Evolutionary conservation across 1,139 yeast genomes (phyloP), one percentile per base, ranked within the genome.

Genomic region (Yamadazyma trypodendri): DNA sequence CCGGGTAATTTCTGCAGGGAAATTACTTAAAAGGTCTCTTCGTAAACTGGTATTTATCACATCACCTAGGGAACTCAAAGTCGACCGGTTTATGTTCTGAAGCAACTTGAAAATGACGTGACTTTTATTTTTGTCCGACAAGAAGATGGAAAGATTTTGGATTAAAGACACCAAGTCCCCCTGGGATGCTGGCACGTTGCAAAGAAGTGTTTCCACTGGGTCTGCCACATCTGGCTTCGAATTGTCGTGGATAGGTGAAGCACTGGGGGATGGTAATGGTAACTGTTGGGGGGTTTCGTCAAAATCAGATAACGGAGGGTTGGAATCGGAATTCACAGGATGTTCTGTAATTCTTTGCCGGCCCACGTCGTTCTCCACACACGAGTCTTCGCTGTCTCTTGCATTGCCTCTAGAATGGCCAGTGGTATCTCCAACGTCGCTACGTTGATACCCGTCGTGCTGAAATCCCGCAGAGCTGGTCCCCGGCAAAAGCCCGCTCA

Each of bases 1-100:
- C 50, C 77, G 67, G 1, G 89, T 63, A n/a, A 92, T 68, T 55
- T 92, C 97, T 3, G 77, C 56, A 0, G 99, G 98, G 18, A 92
- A 62, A 38, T 75, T 67, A 16, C 80, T 61, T 11, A 92, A 59
- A 31, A 92, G 63, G 55, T 92, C 97, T 48, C 94, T 75, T 48
- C 78, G 77, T 52, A 92, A 72, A 14, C 83, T 75, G 25, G 70
- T 68, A 35, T 76, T 73, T 15, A 92, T 71, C 9, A 78, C 55
- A 15, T 78, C 75, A 27, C 79, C 74, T 38, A 92, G 63, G 24
- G 85, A 75, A 37, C 94, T 84, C 34, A 92, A 68, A 4, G 89
- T 75, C 11, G 78, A 63, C 40, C 96, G 72, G 50, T 83, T 79
- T 38, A 85, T 73, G 33, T 73, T 72, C 41, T 82, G 81, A 28